Evolutionary conservation across 805 yeast genomes (phyloP), one percentile per base, ranked within the genome.

Genomic region (Saccharomycopsis oosterbeekiorum): DNA sequence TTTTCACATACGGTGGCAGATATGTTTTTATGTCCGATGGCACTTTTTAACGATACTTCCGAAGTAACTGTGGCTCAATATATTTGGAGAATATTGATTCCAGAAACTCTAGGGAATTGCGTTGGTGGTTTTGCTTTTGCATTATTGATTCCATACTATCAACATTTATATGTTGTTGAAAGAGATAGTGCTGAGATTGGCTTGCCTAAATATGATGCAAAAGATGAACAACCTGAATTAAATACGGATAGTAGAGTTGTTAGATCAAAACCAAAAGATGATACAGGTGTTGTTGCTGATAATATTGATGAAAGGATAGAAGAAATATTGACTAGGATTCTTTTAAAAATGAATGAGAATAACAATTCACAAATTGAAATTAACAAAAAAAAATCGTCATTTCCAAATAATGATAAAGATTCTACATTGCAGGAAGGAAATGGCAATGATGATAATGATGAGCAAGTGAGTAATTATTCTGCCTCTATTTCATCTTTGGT

Each of bases 1-100:
- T 89, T 84, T 71, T 83, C 89, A 1, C 96, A 89, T 69, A 83
- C 84, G 1, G 90, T 89, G 9, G 96, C 96, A 0, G 96, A 89
- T 70, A 87, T 89, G 94, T 84, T 77, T 65, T 66, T 86, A 59
- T 69, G 85, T 4, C 82, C 85, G 9, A 80, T 83, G 65, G 96
- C 89, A 0, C 72, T 87, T 69, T 76, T 88, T 56, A 59, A 60
- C 58, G 86, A 86, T 70, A 82, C 85, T 15, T 87, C 89, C 0
- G 78, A 82, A 1, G 74, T 84, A 9, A 75, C 85, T 0, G 89
- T 86, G 42, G 88, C 84, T 0, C 71, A 73, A 10, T 85, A 83
- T 62, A 82, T 86, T 11, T 88, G 94, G 96, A 88, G 84, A 69
- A 73, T 85, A 0, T 74, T 88, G 66, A 73, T 89, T 10, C 89